Conservation (phyloP, 2,329 filamentous ascomycete species). For the Aspergillus latus region DNA sequence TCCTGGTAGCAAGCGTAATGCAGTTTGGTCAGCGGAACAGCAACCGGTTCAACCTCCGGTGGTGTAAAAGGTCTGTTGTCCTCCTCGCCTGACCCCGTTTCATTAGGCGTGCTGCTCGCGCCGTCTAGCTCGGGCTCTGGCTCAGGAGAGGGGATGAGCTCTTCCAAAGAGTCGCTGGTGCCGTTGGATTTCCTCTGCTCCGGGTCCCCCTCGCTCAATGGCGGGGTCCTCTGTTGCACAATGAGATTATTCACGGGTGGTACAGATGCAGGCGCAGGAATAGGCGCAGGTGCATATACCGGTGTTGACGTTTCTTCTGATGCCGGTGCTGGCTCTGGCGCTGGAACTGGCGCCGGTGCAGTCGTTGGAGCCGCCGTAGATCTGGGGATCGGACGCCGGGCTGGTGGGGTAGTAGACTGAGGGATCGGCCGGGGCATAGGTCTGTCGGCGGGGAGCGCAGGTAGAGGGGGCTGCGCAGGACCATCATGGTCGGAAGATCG, state of each 20-base stretch:
- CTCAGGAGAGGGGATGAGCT: conserved; percentile 39
- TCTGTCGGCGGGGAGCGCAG: neutral
- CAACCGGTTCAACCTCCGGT: conserved; percentile 34
- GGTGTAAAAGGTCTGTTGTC: conserved; percentile 26
- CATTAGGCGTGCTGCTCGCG: conserved; percentile 18
- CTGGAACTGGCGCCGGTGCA: neutral
- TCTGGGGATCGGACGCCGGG: neutral
- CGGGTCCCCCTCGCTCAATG: conserved; percentile 14
- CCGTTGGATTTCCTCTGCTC: conserved; percentile 17
- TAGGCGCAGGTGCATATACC: conserved; percentile 1
- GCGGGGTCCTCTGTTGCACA: conserved; percentile 15
- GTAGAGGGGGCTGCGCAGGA: neutral
- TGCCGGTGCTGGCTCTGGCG: too few species aligned
- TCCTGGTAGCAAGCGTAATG: conserved; percentile 43
- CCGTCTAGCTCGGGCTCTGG: conserved; percentile 23
- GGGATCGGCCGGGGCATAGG: conserved; percentile 5
- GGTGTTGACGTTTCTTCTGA: too few species aligned
- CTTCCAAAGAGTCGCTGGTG: conserved; percentile 29
- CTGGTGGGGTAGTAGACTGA: neutral
- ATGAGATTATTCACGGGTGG: conserved; percentile 1
- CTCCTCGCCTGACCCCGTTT: conserved; percentile 21
- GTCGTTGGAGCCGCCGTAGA: neutral
- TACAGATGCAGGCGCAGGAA: neutral
- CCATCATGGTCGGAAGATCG: conserved; percentile 3
- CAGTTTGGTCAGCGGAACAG: conserved; percentile 36